A percentile compares a stretch with the other conserved stretches of the same genome.
Conservation (phyloP, 495 filamentous ascomycete genomes). For the Talaromyces wortmannii region DNA sequence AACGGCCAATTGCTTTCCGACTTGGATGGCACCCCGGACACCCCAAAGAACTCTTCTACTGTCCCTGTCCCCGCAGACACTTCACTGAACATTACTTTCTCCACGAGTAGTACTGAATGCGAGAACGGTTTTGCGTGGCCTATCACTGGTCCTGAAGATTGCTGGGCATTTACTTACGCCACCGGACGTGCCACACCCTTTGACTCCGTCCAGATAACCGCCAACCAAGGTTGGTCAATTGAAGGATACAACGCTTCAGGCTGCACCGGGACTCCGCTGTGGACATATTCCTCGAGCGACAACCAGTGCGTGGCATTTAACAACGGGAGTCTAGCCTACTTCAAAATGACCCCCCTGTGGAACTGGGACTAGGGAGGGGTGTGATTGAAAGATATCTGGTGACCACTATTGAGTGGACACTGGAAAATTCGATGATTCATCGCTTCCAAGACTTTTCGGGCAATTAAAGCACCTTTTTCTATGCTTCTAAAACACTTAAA, state of each 20-base stretch:
- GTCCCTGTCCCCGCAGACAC: neutral
- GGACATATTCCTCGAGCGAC: too few relatives aligned
- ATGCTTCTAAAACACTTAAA: too few relatives aligned
- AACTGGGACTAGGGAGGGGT: too few relatives aligned
- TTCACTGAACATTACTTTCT: neutral
- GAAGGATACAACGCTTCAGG: neutral
- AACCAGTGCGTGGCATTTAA: too few relatives aligned
- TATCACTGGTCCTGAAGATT: neutral
- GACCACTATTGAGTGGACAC: too few relatives aligned
- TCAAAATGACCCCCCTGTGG: too few relatives aligned
- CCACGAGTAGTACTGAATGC: neutral
- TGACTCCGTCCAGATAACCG: neutral
- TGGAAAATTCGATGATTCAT: too few relatives aligned
- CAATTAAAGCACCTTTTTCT: too few relatives aligned
- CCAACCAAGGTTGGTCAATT: neutral
- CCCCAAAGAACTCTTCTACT: neutral
- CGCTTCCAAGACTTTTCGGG: too few relatives aligned
- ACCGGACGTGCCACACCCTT: neutral
- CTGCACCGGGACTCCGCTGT: neutral
- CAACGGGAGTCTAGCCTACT: too few relatives aligned
- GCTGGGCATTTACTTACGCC: neutral
- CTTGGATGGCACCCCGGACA: neutral
- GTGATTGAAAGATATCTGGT: too few relatives aligned
- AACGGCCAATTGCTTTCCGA: constrained; percentile 1
- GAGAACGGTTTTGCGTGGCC: neutral